phyloP scores from a whole-genome alignment of 129 eudicot genomes.

The Escallonia herrerae region DNA sequence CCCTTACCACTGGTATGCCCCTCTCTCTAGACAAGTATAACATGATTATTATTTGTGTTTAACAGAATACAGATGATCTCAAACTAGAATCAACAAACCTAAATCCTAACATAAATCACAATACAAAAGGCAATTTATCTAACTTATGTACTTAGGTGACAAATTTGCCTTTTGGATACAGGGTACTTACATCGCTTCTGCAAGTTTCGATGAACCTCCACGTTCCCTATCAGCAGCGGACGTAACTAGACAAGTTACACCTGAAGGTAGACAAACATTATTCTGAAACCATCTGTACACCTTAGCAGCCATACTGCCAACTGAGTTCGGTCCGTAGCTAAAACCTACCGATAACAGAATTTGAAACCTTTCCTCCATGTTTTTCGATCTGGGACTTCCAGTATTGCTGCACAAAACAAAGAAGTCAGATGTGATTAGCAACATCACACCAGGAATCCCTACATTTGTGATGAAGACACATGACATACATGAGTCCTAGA shows the following conservation, averaged over 20 bases:
- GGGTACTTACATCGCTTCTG: conserved; percentile 72
- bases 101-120: no score
- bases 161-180: no score
- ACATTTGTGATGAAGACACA: no score
- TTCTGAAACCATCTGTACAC: neutral
- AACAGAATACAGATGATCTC: no score
- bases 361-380: conserved; percentile 75
- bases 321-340: neutral
- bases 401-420: conserved; percentile 42
- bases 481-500: conserved; percentile 60
- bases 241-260: conserved; percentile 64
- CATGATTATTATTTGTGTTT: no score
- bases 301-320: neutral
- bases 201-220: conserved; percentile 80
- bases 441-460: no score
- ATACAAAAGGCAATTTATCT: neutral
- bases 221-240: conserved; percentile 66
- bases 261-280: conserved; percentile 11
- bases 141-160: neutral
- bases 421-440: no score
- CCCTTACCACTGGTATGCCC: conserved; percentile 64
- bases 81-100: no score
- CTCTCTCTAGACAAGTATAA: conserved; percentile 40
- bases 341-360: conserved; percentile 54
- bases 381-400: conserved; percentile 75